Evolutionary conservation across 2,329 filamentous ascomycete species (phyloP), one percentile per base, ranked within the genome.

Genomic region (Fusarium keratoplasticum): DNA sequence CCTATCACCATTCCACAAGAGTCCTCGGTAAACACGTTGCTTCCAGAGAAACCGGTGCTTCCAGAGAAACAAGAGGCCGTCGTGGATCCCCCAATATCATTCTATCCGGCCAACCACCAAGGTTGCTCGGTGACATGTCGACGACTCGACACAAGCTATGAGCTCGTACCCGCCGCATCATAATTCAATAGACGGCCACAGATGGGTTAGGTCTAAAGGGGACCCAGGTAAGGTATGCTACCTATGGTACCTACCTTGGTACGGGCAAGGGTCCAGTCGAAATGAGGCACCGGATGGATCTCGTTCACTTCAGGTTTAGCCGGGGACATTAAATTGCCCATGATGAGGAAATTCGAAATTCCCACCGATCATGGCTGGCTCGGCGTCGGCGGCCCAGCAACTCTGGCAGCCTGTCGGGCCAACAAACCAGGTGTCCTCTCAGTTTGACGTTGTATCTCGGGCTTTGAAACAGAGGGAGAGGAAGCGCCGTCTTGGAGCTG

Each of bases 281-380:
- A 77, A 77, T 77, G 75, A 77, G 74, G 65, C 57, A 61, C 67
- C 42, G 36, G 54, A 77, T 77, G 75, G 75, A 76, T 77, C 74
- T 75, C 74, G 67, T 65, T 72, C 72, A 67, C 65, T 74, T 75
- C 66, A 74, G 75, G 72, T 64, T 62, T 76, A 77, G 73, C 66
- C 67, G 72, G 61, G 69, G 66, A 64, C 66, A 67, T 60, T 64
- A 74, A 74, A 73, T 74, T 74, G 61, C 66, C 47, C 25, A 57
- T 70, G 38, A 72, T 72, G 63, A 69, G 38, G 65, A 74, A 54
- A 57, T 73, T 42, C 38, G 42, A 69, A 64, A 70, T 62, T 69
- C 69, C 69, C 60, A 66, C 68, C 68, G 35, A 69, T 61, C 69
- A 62, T 71, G 64, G 60, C 61, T 67, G 36, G 58, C 47, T 29